phyloP scores from a whole-genome alignment of 1,284 basidiomycete species.

The Rhodotorula sp. region DNA sequence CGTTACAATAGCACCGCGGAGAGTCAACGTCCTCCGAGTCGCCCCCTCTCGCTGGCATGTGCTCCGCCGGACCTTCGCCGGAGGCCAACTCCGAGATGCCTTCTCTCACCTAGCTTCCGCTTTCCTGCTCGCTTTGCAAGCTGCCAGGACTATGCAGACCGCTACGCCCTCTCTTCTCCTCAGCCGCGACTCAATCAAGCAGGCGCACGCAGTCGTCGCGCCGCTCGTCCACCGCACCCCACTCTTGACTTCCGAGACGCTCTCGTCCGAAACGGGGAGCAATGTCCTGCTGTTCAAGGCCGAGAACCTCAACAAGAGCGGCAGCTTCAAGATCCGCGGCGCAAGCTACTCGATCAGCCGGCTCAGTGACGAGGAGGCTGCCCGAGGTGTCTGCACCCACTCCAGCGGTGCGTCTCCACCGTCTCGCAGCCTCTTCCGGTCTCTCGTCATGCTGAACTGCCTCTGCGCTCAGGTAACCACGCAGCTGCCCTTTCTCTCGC shows the following conservation, averaged over 20 bases:
- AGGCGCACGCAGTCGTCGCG: conserved; percentile 17
- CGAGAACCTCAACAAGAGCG: conserved; percentile 26
- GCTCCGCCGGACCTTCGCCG: too few relatives aligned
- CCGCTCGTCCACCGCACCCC: conserved; percentile 31
- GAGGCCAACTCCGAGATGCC: too few relatives aligned
- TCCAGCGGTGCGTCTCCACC: background rate
- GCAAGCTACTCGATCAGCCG: conserved; percentile 8
- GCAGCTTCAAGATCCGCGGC: conserved; percentile 21
- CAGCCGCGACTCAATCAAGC: conserved; percentile 26
- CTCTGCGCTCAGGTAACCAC: conserved; percentile 26
- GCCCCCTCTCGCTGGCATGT: too few relatives aligned
- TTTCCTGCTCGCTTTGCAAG: too few relatives aligned
- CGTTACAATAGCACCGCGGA: too few relatives aligned
- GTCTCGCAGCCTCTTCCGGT: background rate
- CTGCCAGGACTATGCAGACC: too few relatives aligned
- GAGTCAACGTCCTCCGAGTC: too few relatives aligned
- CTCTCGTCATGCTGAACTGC: background rate
- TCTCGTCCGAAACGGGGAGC: background rate
- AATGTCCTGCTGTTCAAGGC: conserved; percentile 24
- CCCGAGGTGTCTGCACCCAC: background rate
- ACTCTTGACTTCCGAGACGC: conserved; percentile 16
- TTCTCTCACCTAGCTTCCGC: too few relatives aligned
- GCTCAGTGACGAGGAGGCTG: background rate
- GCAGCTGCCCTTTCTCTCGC: conserved; percentile 33
- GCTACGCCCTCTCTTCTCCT: background rate